Base-by-base conservation (phyloP, 192 early-diverging fungal species). In the Backusella parvicylindrica region DNA sequence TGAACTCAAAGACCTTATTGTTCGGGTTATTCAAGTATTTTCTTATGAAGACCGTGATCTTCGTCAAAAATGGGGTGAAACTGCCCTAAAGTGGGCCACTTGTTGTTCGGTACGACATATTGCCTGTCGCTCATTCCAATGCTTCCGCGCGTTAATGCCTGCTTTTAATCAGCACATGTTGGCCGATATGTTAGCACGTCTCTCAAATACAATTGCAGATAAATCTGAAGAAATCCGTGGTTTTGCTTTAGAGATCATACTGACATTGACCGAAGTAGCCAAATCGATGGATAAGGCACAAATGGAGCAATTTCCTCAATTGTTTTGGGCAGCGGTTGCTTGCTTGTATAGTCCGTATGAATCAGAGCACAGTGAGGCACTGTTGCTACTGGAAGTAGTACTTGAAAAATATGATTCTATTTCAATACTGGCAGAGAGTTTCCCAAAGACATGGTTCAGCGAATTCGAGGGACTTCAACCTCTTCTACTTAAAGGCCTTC, bases 91-190 rank as follows among this genome's bases (percentile, higher is more conserved):
- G 56, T 96, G 94, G 95, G 95, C 92, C 3, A 92, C 93, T 2
- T 85, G 84, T 30, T 96, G 94, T 76, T 88, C 95, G 21, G 93
- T 95, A 12, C 89, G 92, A 2, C 93, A 96, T 79, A 88, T 95
- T n/a, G 96, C 95, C 11, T 94, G 92, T 74, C 83, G 94, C 13
- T 95, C 94, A 0, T 91, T 97, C 72, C 94, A 96, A 72, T 91
- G 93, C 66, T 92, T 95, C 70, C 85, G 93, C 21, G 86, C 85
- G 1, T 68, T 97, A 7, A 86, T 84, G 74, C 93, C 95, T 11
- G 82, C 81, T 2, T 91, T 94, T 47, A 93, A 86, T 68, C 86
- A 89, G 49, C 83, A 86, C 64, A 94, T 95, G 88, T 74, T 96
- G 30, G 89, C 91, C 0, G 93, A 95, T 49, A 86, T 96, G 79